Evolutionary conservation across 495 filamentous ascomycete genomes (phyloP).

Genomic region (Aspergillus carlsbadensis): DNA sequence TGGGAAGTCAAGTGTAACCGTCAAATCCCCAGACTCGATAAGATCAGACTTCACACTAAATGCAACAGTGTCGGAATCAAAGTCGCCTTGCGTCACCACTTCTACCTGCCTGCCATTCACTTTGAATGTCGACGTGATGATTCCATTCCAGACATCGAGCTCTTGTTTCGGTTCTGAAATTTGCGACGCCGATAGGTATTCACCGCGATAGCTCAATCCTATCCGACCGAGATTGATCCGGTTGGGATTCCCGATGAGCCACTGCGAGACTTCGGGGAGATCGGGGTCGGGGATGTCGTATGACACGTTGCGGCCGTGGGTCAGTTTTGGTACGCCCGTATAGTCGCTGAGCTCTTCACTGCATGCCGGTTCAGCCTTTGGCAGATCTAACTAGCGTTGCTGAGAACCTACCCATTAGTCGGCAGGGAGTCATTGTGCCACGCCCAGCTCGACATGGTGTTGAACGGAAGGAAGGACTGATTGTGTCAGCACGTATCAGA

Average conservation of each 20-base stretch:
- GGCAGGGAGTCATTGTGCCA: conserved; percentile 21
- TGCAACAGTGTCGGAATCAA: conserved; percentile 14
- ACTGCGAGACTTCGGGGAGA: conserved; percentile 16
- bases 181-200: background rate
- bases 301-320: conserved; percentile 18
- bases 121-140: conserved; percentile 16
- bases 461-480: conserved; percentile 19
- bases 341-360: conserved; percentile 16
- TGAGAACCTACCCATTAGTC: conserved; percentile 6
- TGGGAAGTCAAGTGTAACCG: conserved; percentile 16
- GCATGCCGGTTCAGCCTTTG: background rate
- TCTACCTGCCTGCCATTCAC: conserved; percentile 8
- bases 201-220: conserved; percentile 11
- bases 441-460: conserved; percentile 19
- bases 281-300: conserved; percentile 18
- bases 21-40: conserved; percentile 10
- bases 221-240: conserved; percentile 19
- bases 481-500: background rate
- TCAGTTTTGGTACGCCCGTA: conserved; percentile 9
- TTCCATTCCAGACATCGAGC: conserved; percentile 17
- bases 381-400: too few relatives aligned
- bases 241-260: conserved; percentile 19
- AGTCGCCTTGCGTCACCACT: conserved; percentile 18
- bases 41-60: conserved; percentile 10
- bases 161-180: conserved; percentile 12